Evolutionary conservation across 2,329 filamentous ascomycete species (phyloP).

Genomic region (Diaporthe batatas): DNA sequence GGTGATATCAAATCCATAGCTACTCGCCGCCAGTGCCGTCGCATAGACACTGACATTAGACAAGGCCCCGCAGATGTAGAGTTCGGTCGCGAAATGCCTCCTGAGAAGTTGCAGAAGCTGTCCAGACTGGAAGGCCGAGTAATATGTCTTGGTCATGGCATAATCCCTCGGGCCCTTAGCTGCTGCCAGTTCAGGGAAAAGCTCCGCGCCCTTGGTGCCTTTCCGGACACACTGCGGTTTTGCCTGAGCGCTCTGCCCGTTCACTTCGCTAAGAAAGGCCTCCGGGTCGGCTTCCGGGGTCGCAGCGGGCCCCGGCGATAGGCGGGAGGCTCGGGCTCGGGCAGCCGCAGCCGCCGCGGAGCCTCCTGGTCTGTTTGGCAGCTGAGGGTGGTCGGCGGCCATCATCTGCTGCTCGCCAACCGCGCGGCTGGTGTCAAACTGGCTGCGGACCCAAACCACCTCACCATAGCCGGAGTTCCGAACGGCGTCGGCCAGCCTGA

Average conservation of each 20-base stretch:
- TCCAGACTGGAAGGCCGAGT: slow-evolving; percentile 87
- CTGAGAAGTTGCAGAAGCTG: slow-evolving; percentile 81
- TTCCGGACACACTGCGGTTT: slow-evolving; percentile 59
- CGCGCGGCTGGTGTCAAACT: slow-evolving; percentile 75
- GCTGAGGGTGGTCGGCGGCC: slow-evolving; percentile 52
- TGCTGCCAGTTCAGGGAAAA: slow-evolving; percentile 58
- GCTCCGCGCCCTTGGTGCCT: slow-evolving; percentile 60
- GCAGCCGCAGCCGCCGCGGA: slow-evolving; percentile 29
- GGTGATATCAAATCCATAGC: slow-evolving; percentile 88
- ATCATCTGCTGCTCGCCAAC: slow-evolving; percentile 67
- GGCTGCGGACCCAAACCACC: slow-evolving; percentile 87
- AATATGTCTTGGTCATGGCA: slow-evolving; percentile 78
- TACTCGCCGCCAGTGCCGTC: slow-evolving; percentile 89
- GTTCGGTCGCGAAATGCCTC: slow-evolving; percentile 87
- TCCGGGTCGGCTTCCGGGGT: slow-evolving; percentile 52
- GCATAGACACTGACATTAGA: slow-evolving; percentile 92
- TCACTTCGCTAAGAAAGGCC: slow-evolving; percentile 50
- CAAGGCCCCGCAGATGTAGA: slow-evolving; percentile 89
- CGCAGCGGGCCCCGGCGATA: background rate
- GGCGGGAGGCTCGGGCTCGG: slow-evolving; percentile 50
- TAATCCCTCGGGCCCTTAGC: slow-evolving; percentile 64
- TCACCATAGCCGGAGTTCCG: slow-evolving; percentile 75
- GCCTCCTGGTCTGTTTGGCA: slow-evolving; percentile 43
- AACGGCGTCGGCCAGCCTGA: slow-evolving; percentile 78
- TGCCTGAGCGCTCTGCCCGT: slow-evolving; percentile 43